phyloP scores from a whole-genome alignment of 148 eudicot genomes.

The Heliamphora exappendiculata region DNA sequence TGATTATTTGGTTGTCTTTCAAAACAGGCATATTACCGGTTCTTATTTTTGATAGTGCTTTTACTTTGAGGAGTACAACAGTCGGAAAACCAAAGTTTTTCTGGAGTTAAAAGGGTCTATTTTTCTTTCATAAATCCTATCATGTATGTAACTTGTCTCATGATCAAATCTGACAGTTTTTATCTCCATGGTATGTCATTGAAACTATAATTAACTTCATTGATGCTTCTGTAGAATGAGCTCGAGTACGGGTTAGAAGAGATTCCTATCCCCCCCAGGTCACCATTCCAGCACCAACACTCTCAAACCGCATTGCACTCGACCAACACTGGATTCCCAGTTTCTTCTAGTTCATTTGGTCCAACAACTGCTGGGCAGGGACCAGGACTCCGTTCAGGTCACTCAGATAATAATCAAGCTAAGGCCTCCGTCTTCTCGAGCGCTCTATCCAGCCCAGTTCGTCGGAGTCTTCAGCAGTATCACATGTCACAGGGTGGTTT shows the following conservation, averaged over 20 bases:
- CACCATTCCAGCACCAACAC: constrained; percentile 4
- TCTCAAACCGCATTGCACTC: constrained; percentile 5
- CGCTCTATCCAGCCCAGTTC: constrained; percentile 21
- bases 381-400: constrained; percentile 14
- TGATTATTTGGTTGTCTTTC: too few relatives aligned
- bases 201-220: background rate
- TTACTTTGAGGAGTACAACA: too few relatives aligned
- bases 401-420: constrained; percentile 6
- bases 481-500: constrained; percentile 12
- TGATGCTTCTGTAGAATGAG: constrained; percentile 4
- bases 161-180: too few relatives aligned
- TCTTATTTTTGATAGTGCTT: too few relatives aligned
- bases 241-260: constrained; percentile 15
- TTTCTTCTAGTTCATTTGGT: constrained; percentile 10
- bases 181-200: too few relatives aligned
- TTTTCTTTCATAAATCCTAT: too few relatives aligned
- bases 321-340: constrained; percentile 8
- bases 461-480: constrained; percentile 17
- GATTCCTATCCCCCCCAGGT: background rate
- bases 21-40: too few relatives aligned
- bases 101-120: too few relatives aligned
- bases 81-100: too few relatives aligned
- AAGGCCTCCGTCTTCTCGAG: constrained; percentile 12
- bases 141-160: too few relatives aligned
- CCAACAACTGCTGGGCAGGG: constrained; percentile 8